phyloP scores from a whole-genome alignment of 306 rosid species.

The Dalbergia oliveri region DNA sequence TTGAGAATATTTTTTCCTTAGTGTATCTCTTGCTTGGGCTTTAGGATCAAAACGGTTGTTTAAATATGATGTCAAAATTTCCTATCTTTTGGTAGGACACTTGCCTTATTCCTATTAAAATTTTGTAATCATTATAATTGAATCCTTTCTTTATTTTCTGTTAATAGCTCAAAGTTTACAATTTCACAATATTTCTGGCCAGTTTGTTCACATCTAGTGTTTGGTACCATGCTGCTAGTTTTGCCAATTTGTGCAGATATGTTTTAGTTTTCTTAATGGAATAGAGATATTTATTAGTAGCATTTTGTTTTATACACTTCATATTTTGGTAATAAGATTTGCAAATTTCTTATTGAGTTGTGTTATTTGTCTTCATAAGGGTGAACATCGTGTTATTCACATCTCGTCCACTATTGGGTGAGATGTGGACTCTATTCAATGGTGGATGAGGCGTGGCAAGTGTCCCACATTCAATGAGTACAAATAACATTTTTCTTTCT shows the following conservation, averaged over 20 bases:
- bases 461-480: too few species aligned
- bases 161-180: not conserved
- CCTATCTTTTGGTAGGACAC: not conserved
- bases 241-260: not conserved
- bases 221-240: not conserved
- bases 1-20: not conserved
- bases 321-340: not conserved
- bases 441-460: too few species aligned
- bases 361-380: too few species aligned
- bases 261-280: not conserved
- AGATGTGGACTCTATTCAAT: too few species aligned
- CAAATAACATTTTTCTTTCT: too few species aligned
- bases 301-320: not conserved
- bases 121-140: not conserved
- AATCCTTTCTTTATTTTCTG: not conserved
- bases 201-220: not conserved
- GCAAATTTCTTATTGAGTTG: too few species aligned
- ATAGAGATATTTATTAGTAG: not conserved
- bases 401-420: too few species aligned
- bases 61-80: slow-evolving; percentile 15
- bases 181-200: not conserved
- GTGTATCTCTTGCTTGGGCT: not conserved
- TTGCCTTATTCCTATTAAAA: not conserved
- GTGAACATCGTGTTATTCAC: too few species aligned
- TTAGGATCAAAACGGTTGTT: not conserved